Evolutionary conservation across 345 rosid species (phyloP).

Genomic region (Euphorbia peplus): DNA sequence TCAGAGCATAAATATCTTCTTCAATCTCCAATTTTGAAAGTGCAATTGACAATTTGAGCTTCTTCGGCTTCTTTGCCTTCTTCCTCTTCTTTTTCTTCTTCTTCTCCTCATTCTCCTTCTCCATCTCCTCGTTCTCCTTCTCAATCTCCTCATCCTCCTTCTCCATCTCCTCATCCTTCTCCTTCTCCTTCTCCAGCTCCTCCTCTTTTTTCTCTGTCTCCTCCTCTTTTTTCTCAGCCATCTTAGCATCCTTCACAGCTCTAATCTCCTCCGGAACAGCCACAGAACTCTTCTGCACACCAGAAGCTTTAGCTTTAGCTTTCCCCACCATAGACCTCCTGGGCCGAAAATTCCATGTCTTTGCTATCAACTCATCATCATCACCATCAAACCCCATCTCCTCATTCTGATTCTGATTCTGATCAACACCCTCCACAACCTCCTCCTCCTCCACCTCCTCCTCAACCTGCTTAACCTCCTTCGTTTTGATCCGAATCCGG

Average conservation of each 20-base stretch:
- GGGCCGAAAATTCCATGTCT: constrained; percentile 79
- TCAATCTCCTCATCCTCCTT: constrained; percentile 2
- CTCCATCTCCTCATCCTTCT: constrained; percentile 16
- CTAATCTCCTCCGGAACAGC: constrained; percentile 28
- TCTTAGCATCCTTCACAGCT: background rate
- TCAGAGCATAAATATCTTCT: constrained; percentile 25
- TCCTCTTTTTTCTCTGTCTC: constrained; percentile 10
- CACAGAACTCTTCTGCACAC: constrained; percentile 24
- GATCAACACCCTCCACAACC: constrained; percentile 34
- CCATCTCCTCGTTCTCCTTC: constrained; percentile 6
- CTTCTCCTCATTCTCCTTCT: constrained; percentile 14
- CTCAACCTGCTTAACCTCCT: constrained; percentile 18
- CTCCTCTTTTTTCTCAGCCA: constrained; percentile 9
- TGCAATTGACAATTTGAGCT: constrained; percentile 19
- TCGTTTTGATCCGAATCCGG: constrained; percentile 42
- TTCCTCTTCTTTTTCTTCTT: constrained; percentile 2
- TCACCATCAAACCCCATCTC: constrained; percentile 28
- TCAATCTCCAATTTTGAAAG: constrained; percentile 30
- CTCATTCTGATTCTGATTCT: constrained; percentile 17
- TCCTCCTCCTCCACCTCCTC: constrained; percentile 15
- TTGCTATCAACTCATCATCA: constrained; percentile 43
- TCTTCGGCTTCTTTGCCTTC: constrained; percentile 21
- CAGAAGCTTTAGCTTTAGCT: constrained; percentile 31
- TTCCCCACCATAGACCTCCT: too few species aligned
- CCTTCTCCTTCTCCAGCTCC: constrained; percentile 12